A percentile compares a stretch with the other conserved stretches of the same genome.
These are phyloP conservation scores for Thermoascus crustaceus DNA, from an alignment of 2,329 filamentous ascomycete genomes.

Conservation along the genomic window DNA sequence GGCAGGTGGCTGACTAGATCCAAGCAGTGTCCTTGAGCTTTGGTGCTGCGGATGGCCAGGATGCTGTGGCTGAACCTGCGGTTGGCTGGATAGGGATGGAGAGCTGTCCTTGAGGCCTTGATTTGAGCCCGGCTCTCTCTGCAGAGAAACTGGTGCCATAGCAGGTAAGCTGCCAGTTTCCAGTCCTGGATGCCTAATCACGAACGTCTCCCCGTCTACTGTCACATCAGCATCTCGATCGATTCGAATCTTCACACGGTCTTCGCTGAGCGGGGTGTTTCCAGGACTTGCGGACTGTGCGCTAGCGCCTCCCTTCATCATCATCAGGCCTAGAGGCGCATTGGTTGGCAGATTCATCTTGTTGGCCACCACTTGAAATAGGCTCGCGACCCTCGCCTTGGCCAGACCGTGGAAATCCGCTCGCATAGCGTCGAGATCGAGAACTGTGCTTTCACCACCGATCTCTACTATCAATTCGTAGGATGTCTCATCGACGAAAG, in stretches of 20 bases:
- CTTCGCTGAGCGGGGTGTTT: conserved; percentile 61
- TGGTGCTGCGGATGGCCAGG: too few relatives aligned
- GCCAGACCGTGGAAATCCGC: conserved; percentile 67
- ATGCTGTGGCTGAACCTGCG: too few relatives aligned
- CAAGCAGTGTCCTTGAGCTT: too few relatives aligned
- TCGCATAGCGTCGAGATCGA: conserved; percentile 48
- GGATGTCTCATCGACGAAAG: conserved; percentile 69
- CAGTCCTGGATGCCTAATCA: conserved; percentile 7
- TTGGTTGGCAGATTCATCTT: conserved; percentile 62
- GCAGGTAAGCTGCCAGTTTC: background rate
- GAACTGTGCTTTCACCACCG: conserved; percentile 54
- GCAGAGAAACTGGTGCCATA: background rate
- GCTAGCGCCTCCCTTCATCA: conserved; percentile 55
- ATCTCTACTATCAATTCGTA: conserved; percentile 76
- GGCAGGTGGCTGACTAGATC: conserved; percentile 13
- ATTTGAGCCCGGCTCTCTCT: background rate
- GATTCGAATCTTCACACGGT: conserved; percentile 58
- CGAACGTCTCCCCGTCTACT: conserved; percentile 31
- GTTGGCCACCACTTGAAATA: conserved; percentile 73
- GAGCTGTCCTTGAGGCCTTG: conserved; percentile 3
- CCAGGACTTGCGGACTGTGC: conserved; percentile 59
- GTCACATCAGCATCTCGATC: conserved; percentile 41
- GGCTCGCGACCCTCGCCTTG: conserved; percentile 59
- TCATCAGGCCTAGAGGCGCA: conserved; percentile 56
- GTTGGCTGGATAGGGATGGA: conserved; percentile 5